A percentile compares a stretch with the other conserved stretches of the same genome.
Conservation (phyloP, 495 filamentous ascomycete genomes). For the Filosporella fistucella region DNA sequence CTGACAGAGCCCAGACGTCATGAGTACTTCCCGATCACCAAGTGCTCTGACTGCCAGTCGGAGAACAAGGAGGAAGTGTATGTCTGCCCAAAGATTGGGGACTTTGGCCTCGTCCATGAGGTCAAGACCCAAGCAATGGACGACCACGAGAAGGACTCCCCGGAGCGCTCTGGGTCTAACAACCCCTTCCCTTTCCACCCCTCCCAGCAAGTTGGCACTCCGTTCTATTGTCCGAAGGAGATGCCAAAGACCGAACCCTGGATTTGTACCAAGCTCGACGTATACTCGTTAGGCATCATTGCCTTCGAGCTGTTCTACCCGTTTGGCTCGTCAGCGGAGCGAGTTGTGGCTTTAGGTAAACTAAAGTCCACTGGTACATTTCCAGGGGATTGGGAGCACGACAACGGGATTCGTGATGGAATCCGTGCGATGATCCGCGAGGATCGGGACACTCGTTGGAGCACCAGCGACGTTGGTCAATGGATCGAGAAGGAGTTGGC, state of each 20-base stretch:
- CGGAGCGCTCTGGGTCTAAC: slow-evolving; percentile 16
- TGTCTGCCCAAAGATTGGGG: slow-evolving; percentile 23
- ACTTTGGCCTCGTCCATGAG: slow-evolving; percentile 25
- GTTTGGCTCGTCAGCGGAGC: slow-evolving; percentile 26
- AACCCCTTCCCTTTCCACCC: background rate
- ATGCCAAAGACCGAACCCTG: background rate
- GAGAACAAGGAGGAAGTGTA: slow-evolving; percentile 4
- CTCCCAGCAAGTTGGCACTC: slow-evolving; percentile 24
- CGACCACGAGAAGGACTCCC: background rate
- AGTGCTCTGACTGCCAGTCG: slow-evolving; percentile 27
- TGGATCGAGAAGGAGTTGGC: no score
- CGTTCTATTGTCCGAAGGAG: slow-evolving; percentile 28
- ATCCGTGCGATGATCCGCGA: background rate
- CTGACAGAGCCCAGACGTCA: slow-evolving; percentile 12
- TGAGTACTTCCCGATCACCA: slow-evolving; percentile 28
- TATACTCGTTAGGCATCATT: slow-evolving; percentile 35
- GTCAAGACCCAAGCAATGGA: slow-evolving; percentile 2
- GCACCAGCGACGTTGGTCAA: background rate
- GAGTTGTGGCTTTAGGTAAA: background rate
- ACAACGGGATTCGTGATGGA: background rate
- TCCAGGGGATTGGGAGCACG: background rate
- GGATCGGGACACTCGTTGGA: background rate
- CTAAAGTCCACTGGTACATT: background rate
- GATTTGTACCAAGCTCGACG: slow-evolving; percentile 31
- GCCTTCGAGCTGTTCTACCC: slow-evolving; percentile 31